Conservation (phyloP, 108 stramenopile species). For the Cyclotella cryptica region DNA sequence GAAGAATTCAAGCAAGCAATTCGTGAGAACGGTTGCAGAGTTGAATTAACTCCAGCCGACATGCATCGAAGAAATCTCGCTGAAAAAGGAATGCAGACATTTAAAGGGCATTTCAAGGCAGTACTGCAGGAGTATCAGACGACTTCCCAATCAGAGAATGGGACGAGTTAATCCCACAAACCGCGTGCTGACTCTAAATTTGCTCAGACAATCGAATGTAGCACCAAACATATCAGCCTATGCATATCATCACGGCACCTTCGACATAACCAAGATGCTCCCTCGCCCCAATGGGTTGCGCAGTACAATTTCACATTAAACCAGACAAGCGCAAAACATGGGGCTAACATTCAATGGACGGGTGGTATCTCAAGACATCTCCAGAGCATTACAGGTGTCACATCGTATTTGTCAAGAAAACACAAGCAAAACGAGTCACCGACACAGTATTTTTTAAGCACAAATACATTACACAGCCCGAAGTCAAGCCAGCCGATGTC, state of each 20-base stretch:
- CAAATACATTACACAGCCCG: slow-evolving; percentile 19
- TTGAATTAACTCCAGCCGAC: background rate
- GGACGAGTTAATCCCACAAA: slow-evolving; percentile 48
- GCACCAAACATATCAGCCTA: slow-evolving; percentile 25
- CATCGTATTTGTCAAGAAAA: slow-evolving; percentile 11
- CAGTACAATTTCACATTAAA: slow-evolving; percentile 18
- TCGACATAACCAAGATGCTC: background rate
- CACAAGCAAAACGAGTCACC: slow-evolving; percentile 18
- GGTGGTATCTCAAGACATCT: slow-evolving; percentile 28
- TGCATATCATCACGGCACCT: background rate
- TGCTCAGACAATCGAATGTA: slow-evolving; percentile 33
- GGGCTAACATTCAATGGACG: slow-evolving; percentile 7
- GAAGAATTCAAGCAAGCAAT: slow-evolving; percentile 3
- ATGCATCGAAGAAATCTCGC: slow-evolving; percentile 48
- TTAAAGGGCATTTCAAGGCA: slow-evolving; percentile 57
- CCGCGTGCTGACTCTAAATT: slow-evolving; percentile 43
- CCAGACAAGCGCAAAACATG: slow-evolving; percentile 26
- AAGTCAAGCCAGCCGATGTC: slow-evolving; percentile 11
- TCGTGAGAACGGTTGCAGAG: background rate
- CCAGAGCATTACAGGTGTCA: slow-evolving; percentile 34
- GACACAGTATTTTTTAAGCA: slow-evolving; percentile 34
- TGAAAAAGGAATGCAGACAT: slow-evolving; percentile 63
- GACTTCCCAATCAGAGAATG: slow-evolving; percentile 51
- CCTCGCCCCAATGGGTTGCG: slow-evolving; percentile 2
- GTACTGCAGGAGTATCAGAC: slow-evolving; percentile 17